phyloP scores from a whole-genome alignment of 108 stramenopile genomes.

The Stephanodiscus minutulus region DNA sequence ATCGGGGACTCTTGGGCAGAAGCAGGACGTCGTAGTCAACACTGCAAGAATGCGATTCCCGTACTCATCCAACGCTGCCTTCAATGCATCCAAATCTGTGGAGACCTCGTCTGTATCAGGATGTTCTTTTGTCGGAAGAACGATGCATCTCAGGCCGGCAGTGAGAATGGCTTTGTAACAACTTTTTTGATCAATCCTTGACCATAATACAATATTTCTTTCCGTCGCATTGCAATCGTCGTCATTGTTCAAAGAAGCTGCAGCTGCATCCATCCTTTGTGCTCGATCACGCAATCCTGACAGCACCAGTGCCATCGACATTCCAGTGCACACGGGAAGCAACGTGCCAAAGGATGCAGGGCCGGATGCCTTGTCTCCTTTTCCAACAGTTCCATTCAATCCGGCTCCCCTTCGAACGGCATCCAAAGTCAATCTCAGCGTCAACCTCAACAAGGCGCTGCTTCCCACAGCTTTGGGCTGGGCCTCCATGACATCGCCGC shows the following conservation, averaged over 20 bases:
- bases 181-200: constrained; percentile 98
- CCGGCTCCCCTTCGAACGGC: constrained; percentile 89
- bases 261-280: constrained; percentile 18
- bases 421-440: constrained; percentile 80
- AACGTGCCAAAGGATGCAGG: constrained; percentile 79
- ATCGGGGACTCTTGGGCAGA: constrained; percentile 97
- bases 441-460: constrained; percentile 86
- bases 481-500: constrained; percentile 95
- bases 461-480: constrained; percentile 99
- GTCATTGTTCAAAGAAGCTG: constrained; percentile 2
- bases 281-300: constrained; percentile 63
- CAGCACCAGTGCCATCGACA: constrained; percentile 85
- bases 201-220: constrained; percentile 84
- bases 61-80: constrained; percentile 56
- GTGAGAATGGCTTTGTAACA: constrained; percentile 96
- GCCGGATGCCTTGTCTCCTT: constrained; percentile 29
- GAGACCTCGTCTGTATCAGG: constrained; percentile 77
- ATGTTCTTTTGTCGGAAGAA: constrained; percentile 75
- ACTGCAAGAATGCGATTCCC: constrained; percentile 76
- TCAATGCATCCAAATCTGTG: constrained; percentile 89
- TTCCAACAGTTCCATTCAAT: constrained; percentile 47
- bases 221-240: constrained; percentile 12
- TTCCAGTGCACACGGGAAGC: constrained; percentile 94
- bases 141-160: constrained; percentile 89
- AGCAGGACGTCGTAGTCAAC: constrained; percentile 97